Conservation (phyloP, 2,329 filamentous ascomycete genomes). For the Cryphonectria japonica region DNA sequence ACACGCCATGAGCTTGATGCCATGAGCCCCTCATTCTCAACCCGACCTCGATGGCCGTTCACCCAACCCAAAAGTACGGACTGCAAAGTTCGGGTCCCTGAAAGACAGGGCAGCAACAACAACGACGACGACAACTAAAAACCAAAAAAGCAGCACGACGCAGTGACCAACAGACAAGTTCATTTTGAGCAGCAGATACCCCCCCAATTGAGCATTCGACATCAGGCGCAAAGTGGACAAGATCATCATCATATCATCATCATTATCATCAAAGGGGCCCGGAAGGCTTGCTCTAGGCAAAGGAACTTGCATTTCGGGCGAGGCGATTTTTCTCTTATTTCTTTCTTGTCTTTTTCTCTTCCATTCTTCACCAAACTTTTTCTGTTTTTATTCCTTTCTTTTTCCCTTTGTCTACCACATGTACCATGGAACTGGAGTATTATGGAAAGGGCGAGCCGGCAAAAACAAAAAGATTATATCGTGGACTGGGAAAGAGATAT, state of each 20-base stretch:
- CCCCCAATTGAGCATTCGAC: conserved; percentile 18
- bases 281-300: not conserved
- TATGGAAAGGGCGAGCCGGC: conserved; percentile 14
- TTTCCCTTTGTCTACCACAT: conserved; percentile 21
- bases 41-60: conserved; percentile 20
- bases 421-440: conserved; percentile 24
- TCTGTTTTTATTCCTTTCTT: not conserved
- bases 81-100: conserved; percentile 12
- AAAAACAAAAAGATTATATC: conserved; percentile 20
- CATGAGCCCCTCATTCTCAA: not conserved
- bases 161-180: conserved; percentile 18
- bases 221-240: conserved; percentile 20
- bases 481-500: conserved; percentile 18
- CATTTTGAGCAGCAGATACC: conserved; percentile 29
- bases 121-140: not conserved
- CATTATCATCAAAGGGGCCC: conserved; percentile 10
- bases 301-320: conserved; percentile 17
- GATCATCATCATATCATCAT: conserved; percentile 1
- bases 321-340: conserved; percentile 2
- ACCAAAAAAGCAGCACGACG: not conserved
- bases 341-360: not conserved
- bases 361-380: conserved; percentile 7
- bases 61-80: not conserved
- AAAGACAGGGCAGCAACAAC: not conserved
- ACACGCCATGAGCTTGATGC: conserved; percentile 26